Percentiles rank a stretch among this genome's conserved stretches.
phyloP scores from a whole-genome alignment of 1,139 yeast genomes.

The Arxiozyma slooffiae region DNA sequence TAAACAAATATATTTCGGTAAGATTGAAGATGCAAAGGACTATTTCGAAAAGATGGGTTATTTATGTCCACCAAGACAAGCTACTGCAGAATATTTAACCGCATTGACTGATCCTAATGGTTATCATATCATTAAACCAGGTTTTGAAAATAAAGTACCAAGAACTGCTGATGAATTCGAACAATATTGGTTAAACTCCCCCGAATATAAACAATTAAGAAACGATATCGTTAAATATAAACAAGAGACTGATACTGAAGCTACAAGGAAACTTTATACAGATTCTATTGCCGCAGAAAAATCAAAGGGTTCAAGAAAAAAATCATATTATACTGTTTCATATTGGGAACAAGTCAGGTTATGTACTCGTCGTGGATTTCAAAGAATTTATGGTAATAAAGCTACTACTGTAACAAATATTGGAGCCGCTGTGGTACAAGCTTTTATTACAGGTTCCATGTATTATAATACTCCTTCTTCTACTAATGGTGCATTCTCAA shows the following conservation, averaged over 20 bases:
- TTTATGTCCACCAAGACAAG: conserved; percentile 46
- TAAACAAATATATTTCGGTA: conserved; percentile 38
- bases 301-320: conserved; percentile 32
- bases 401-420: conserved; percentile 40
- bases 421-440: conserved; percentile 41
- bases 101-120: conserved; percentile 42
- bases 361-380: conserved; percentile 41
- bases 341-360: conserved; percentile 40
- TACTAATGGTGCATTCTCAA: conserved; percentile 45
- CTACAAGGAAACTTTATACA: conserved; percentile 33
- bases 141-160: conserved; percentile 56
- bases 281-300: conserved; percentile 37
- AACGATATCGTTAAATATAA: conserved; percentile 41
- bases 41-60: conserved; percentile 43
- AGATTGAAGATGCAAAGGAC: conserved; percentile 35
- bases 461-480: conserved; percentile 37
- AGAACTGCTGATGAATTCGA: conserved; percentile 61
- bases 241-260: conserved; percentile 32
- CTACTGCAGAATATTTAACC: conserved; percentile 51
- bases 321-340: conserved; percentile 40
- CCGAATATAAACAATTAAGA: conserved; percentile 36
- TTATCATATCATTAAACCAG: conserved; percentile 32
- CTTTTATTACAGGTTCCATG: conserved; percentile 41
- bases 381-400: conserved; percentile 43
- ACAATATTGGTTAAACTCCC: conserved; percentile 52